Base-by-base conservation (phyloP, 441 rosid species). In the Flueggea neowawraea region DNA sequence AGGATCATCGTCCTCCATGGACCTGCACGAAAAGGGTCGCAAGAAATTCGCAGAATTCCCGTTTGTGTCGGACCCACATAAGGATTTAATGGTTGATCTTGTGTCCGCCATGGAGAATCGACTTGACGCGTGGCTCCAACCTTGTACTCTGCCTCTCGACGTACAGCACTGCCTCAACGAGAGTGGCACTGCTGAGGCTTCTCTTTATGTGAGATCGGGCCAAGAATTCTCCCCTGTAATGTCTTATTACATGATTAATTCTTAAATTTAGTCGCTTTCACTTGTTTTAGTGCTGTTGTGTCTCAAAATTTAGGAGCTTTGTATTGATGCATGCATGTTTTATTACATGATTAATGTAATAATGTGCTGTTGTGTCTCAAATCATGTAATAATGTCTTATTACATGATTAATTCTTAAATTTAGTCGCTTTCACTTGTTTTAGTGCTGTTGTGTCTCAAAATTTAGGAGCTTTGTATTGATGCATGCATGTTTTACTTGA, bases 71-170 rank as follows among this genome's bases (percentile, higher is more conserved):
- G 50, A 78, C 49, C 72, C 86, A 6, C 83, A 81, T 58, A 73
- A 67, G 65, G 65, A 69, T 45, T 77, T 81, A 55, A 85, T 91
- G 90, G 64, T 72, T 28, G 83, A 85, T 67, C 84, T 91, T 31
- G 73, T 84, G 56, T 84, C 97, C 2, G 73, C 84, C 43, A 54
- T 79, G 52, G 95, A 91, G 75, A 61, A 67, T 75, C 84, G 90
- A 12, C 88, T 87, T 54, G 75, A 68, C 1, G 62, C 80, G 0
- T 79, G 70, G 17, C 83, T 91, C 54, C 82, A 73, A 8, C 89
- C 95, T 14, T 82, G 85, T 41, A 52, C 70, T 36, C 90, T 91
- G 45, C 85, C 97, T 3, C 74, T 66, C 6, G 94, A 89, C 48
- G 85, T 81, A 6, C 85, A 77, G 22, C 70, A 69, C 69, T 87